phyloP scores from a whole-genome alignment of 257 asterid species.

The Eucommia ulmoides region DNA sequence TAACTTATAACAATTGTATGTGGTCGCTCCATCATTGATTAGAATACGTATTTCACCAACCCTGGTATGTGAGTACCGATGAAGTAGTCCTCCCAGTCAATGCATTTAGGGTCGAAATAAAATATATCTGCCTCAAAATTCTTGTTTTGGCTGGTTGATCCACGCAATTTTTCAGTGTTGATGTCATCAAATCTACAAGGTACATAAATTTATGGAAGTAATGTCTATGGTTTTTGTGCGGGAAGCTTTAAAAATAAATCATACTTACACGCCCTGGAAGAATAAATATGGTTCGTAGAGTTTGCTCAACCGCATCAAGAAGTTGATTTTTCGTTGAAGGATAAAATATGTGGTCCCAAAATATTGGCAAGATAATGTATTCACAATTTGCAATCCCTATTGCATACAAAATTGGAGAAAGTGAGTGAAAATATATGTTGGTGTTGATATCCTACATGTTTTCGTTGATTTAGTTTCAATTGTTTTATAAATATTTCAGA shows the following conservation, averaged over 20 bases:
- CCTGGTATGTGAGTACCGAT: slow-evolving; percentile 35
- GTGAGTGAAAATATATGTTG: background rate
- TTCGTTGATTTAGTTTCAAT: background rate
- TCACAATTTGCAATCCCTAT: slow-evolving; percentile 57
- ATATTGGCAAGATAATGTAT: slow-evolving; percentile 54
- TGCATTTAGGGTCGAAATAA: slow-evolving; percentile 34
- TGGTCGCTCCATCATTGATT: too few relatives aligned
- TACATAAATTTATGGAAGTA: background rate
- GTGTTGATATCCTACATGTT: background rate
- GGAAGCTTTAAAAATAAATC: background rate
- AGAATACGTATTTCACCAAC: slow-evolving; percentile 25
- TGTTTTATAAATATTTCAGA: background rate
- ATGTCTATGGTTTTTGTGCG: too few relatives aligned
- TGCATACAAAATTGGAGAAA: background rate
- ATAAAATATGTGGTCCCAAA: slow-evolving; percentile 36
- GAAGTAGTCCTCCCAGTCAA: slow-evolving; percentile 47
- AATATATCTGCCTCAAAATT: slow-evolving; percentile 24
- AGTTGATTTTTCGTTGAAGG: slow-evolving; percentile 43
- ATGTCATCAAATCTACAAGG: slow-evolving; percentile 47
- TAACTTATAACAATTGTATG: too few relatives aligned
- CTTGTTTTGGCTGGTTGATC: slow-evolving; percentile 20
- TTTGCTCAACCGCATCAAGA: slow-evolving; percentile 43
- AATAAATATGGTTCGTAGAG: slow-evolving; percentile 77
- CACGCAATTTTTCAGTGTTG: slow-evolving; percentile 33
- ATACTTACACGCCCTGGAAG: slow-evolving; percentile 74